phyloP scores from a whole-genome alignment of 164 flowering plant genomes.

The Vitis cinerea region DNA sequence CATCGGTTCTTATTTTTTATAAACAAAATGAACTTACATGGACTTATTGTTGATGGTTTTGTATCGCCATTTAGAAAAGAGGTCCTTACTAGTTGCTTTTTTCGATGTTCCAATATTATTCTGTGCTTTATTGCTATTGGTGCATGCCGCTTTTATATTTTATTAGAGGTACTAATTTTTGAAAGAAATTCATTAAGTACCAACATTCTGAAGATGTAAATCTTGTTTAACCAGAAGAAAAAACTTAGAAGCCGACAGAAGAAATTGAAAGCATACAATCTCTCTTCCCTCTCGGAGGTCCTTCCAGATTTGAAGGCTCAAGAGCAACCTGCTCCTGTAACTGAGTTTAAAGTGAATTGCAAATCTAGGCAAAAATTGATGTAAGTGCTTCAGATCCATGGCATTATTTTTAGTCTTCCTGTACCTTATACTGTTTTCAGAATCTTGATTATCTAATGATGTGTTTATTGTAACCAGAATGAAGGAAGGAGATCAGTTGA shows the following conservation, averaged over 20 bases:
- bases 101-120: no score
- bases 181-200: neutral
- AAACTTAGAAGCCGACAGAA: slow-evolving; percentile 52
- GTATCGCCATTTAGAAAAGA: no score
- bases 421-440: neutral
- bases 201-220: neutral
- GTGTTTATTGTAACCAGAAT: slow-evolving; percentile 33
- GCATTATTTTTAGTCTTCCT: neutral
- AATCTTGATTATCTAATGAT: neutral
- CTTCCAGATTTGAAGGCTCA: slow-evolving; percentile 58
- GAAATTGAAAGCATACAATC: slow-evolving; percentile 72
- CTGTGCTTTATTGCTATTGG: no score
- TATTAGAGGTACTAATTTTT: neutral
- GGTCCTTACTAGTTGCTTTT: no score
- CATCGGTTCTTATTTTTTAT: no score
- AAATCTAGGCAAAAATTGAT: slow-evolving; percentile 58
- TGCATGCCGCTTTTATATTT: no score
- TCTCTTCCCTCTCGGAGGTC: slow-evolving; percentile 50
- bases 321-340: slow-evolving; percentile 12
- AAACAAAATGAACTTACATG: no score
- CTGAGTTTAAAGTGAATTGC: slow-evolving; percentile 44
- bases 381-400: slow-evolving; percentile 34
- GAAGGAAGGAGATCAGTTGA: slow-evolving; percentile 57
- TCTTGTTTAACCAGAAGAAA: slow-evolving; percentile 44
- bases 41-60: no score